Conservation (phyloP, 208 protist species). For the Crithidia acanthocephali region DNA sequence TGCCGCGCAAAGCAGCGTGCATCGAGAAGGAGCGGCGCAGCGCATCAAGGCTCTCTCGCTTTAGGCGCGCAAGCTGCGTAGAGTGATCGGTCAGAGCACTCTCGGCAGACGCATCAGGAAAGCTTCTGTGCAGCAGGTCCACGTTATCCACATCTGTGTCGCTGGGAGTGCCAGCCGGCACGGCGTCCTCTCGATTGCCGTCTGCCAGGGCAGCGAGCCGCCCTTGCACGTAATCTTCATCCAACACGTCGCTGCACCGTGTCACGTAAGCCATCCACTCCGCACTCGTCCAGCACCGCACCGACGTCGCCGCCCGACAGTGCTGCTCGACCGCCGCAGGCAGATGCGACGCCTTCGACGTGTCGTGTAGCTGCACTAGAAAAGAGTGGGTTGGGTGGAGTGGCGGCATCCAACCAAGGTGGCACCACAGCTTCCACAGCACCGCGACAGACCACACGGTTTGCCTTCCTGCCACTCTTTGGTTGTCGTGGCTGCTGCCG, state of each 20-base stretch:
- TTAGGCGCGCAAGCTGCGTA: background rate
- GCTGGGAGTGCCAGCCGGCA: no score
- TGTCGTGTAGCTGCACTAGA: slow-evolving; percentile 1
- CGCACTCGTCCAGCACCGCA: background rate
- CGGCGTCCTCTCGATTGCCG: background rate
- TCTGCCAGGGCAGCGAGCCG: background rate
- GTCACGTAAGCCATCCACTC: slow-evolving; percentile 3
- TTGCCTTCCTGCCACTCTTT: background rate
- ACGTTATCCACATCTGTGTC: no score
- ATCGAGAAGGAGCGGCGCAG: slow-evolving; percentile 6
- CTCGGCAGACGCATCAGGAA: no score
- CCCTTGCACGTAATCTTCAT: slow-evolving; percentile 2
- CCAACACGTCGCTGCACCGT: background rate
- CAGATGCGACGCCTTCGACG: background rate
- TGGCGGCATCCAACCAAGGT: slow-evolving; percentile 31
- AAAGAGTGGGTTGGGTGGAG: background rate
- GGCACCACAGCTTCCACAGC: slow-evolving; percentile 29
- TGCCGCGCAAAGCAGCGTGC: background rate
- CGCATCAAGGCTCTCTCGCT: background rate
- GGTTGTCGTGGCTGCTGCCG: background rate
- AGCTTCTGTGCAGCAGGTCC: no score
- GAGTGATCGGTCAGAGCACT: background rate
- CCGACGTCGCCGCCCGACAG: background rate
- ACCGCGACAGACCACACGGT: slow-evolving; percentile 15
- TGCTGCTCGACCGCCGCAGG: background rate